Conservation (phyloP, 331 rosid genomes). For the Malus hybrid region DNA sequence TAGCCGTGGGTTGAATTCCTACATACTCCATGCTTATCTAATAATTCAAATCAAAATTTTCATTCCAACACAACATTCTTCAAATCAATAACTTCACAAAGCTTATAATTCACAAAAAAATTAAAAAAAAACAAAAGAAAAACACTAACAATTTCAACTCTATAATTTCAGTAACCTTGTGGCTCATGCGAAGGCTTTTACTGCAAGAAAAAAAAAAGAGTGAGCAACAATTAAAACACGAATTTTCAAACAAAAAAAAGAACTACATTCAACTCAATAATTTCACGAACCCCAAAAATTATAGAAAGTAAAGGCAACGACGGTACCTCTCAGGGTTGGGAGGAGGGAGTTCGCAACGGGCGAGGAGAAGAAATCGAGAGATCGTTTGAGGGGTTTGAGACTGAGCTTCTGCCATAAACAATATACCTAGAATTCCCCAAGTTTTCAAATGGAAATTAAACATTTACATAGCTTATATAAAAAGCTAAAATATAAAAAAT, state of each 20-base stretch:
- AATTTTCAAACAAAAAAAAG: background rate
- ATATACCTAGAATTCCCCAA: too few relatives aligned
- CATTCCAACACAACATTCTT: background rate
- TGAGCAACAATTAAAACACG: background rate
- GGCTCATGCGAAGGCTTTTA: slow-evolving; percentile 49
- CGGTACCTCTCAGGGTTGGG: slow-evolving; percentile 50
- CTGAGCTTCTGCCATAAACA: slow-evolving; percentile 50
- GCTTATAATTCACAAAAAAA: background rate
- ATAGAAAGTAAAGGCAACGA: background rate
- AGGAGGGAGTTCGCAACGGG: slow-evolving; percentile 51
- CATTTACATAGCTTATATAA: too few relatives aligned
- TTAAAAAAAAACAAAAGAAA: background rate
- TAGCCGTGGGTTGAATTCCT: slow-evolving; percentile 33
- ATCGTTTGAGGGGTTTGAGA: slow-evolving; percentile 74
- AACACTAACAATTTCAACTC: background rate
- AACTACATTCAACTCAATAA: too few relatives aligned
- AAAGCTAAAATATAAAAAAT: too few relatives aligned
- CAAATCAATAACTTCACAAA: background rate
- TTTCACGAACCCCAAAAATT: background rate
- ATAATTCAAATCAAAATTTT: slow-evolving; percentile 1
- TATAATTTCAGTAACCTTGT: slow-evolving; percentile 49
- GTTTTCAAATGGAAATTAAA: too few relatives aligned
- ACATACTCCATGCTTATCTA: slow-evolving; percentile 65
- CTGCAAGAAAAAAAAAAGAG: slow-evolving; percentile 20
- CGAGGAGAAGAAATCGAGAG: slow-evolving; percentile 76